These are phyloP conservation scores for Pseudonectria foliicola DNA, from an alignment of 2,329 filamentous ascomycete species.

Conservation along the genomic window DNA sequence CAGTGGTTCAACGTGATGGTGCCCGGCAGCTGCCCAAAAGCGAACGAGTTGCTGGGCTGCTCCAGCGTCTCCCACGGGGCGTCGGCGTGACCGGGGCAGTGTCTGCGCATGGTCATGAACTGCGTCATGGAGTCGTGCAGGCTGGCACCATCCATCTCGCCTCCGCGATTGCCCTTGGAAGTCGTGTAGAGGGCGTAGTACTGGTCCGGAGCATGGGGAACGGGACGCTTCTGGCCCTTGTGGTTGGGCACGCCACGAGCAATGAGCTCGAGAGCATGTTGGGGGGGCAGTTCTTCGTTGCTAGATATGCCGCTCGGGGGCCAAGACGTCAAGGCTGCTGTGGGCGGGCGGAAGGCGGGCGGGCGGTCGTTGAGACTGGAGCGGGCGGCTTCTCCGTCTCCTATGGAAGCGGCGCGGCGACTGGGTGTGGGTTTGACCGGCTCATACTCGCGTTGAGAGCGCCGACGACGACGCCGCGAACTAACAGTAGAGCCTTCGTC, in stretches of 20 bases:
- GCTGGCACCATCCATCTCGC: constrained; percentile 41
- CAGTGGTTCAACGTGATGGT: constrained; percentile 68
- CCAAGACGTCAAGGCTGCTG: constrained; percentile 43
- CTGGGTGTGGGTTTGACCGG: constrained; percentile 9
- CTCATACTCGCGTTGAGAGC: constrained; percentile 28
- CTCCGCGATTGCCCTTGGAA: constrained; percentile 34
- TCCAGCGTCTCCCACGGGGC: constrained; percentile 66
- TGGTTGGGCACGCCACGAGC: constrained; percentile 50
- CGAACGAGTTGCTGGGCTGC: constrained; percentile 64
- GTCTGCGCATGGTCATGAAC: constrained; percentile 48
- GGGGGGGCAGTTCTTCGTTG: constrained; percentile 44
- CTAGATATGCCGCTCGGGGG: constrained; percentile 45
- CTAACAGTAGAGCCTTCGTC: constrained; percentile 2
- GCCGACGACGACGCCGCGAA: constrained; percentile 36
- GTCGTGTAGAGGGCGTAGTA: constrained; percentile 52
- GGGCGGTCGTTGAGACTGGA: constrained; percentile 9
- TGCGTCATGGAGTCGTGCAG: constrained; percentile 50
- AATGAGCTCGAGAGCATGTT: constrained; percentile 50
- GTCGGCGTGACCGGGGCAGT: constrained; percentile 34
- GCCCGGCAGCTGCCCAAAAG: constrained; percentile 58
- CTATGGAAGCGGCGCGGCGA: no score
- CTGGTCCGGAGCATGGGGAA: constrained; percentile 48
- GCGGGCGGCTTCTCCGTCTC: no score
- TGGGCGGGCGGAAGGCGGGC: constrained; percentile 7
- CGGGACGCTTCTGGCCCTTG: constrained; percentile 45